Evolutionary conservation across 345 rosid species (phyloP), one percentile per base, ranked within the genome.

Genomic region (Pelargonium nanum): DNA sequence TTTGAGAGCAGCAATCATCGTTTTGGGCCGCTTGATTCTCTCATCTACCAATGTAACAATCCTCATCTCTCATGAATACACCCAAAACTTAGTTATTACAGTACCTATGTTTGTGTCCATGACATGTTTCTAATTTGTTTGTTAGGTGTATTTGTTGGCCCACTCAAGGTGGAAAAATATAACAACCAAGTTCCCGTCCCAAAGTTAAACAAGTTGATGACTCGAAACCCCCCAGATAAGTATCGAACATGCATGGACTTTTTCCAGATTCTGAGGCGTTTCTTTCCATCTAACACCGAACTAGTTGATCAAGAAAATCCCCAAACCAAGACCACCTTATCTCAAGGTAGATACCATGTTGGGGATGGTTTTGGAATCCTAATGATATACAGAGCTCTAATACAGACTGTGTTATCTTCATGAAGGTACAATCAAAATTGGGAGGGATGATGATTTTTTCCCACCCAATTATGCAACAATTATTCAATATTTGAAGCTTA

Each of bases 21-120:
- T 40, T 40, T 40, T 78, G 6, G 60, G 44, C 16, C 61, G 57
- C 13, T 68, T 22, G 56, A 19, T 19, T 19, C 26, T 6, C 17
- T 76, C 25, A 57, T 83, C 6, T 83, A 83, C 55, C 64, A 64
- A 22, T 80, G 83, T 83, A 70, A 59, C 79, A 10, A 34, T 4
- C 4, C n/a, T n/a, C n/a, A n/a, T 34, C 4, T 15, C 20, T 17
- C 25, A 6, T 53, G 4, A 4, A 17, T 55, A 6, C 17, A 55
- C 21, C 2, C 32, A 28, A 28, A 28, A 28, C 4, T 3, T 2
- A 28, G 32, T 7, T 7, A 28, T 28, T 8, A 28, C 4, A 28
- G 34, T 28, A 30, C 10, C 10, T 12, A 1, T 30, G 40, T 30
- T 30, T 0, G 6, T 30, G 10, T 30, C 10, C 0, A 0, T 30